Evolutionary conservation across 352 stramenopile genomes (phyloP).

Genomic region (Phytopythium vexans): DNA sequence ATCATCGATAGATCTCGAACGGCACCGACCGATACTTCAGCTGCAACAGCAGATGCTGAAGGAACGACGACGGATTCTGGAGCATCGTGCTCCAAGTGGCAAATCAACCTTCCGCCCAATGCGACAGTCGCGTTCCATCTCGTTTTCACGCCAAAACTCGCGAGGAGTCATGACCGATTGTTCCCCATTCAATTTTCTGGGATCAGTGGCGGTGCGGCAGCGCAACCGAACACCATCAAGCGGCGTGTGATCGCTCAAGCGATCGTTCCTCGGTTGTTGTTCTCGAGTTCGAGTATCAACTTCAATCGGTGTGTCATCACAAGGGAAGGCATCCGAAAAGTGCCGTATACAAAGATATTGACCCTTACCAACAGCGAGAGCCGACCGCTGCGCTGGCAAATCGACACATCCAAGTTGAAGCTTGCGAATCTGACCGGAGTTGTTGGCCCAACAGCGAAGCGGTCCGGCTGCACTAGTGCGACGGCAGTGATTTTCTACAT

Average conservation of each 20-base stretch:
- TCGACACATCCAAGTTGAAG: slow-evolving; percentile 58
- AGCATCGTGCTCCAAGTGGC: slow-evolving; percentile 49
- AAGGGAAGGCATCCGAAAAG: slow-evolving; percentile 75
- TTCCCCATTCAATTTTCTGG: slow-evolving; percentile 80
- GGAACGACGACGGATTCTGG: slow-evolving; percentile 9
- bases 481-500: slow-evolving; percentile 75
- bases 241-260: slow-evolving; percentile 48
- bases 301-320: slow-evolving; percentile 88
- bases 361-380: slow-evolving; percentile 73
- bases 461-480: slow-evolving; percentile 10
- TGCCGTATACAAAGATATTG: slow-evolving; percentile 84
- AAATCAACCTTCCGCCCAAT: slow-evolving; percentile 68
- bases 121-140: slow-evolving; percentile 72
- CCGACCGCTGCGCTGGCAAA: slow-evolving; percentile 65
- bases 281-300: slow-evolving; percentile 67
- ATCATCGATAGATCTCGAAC: slow-evolving; percentile 18
- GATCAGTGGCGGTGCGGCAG: slow-evolving; percentile 17
- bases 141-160: slow-evolving; percentile 55
- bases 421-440: background rate
- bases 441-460: background rate
- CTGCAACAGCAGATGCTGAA: background rate
- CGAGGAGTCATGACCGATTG: slow-evolving; percentile 44
- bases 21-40: background rate
- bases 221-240: slow-evolving; percentile 25
- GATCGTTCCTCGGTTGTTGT: slow-evolving; percentile 60